phyloP scores from a whole-genome alignment of 1,139 yeast species.

The Taiozyma sp. region DNA sequence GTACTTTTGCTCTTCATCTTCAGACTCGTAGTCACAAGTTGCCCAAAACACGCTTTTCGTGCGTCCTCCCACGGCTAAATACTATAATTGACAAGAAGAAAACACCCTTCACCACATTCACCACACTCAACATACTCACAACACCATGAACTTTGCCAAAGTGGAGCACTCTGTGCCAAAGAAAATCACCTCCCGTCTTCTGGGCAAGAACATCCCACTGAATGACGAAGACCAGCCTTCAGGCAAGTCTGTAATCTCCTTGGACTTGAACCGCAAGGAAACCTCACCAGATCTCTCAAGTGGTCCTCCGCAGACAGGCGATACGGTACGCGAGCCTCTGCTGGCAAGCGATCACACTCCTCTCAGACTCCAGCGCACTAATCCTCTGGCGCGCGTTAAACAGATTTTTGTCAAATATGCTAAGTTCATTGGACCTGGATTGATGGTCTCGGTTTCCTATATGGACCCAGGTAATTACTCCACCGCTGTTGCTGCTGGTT shows the following conservation, averaged over 20 bases:
- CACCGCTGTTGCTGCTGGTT: constrained; percentile 76
- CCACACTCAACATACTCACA: neutral
- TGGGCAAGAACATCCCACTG: neutral
- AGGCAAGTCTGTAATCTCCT: neutral
- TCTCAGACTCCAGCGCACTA: neutral
- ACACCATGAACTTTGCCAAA: neutral
- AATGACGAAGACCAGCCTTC: neutral
- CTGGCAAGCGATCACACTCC: neutral
- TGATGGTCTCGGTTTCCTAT: constrained; percentile 71
- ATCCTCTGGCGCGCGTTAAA: neutral
- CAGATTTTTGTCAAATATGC: constrained; percentile 39
- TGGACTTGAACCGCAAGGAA: neutral
- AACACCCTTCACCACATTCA: neutral
- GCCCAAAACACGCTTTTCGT: neutral
- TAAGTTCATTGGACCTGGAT: constrained; percentile 72
- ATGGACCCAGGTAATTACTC: constrained; percentile 83
- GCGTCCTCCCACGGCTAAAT: neutral
- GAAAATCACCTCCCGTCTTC: neutral
- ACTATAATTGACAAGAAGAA: neutral
- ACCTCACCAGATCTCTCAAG: neutral
- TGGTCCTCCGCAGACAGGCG: neutral
- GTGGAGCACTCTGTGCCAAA: neutral
- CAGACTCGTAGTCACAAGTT: neutral
- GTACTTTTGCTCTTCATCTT: neutral
- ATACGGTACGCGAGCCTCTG: neutral